phyloP scores from a whole-genome alignment of 768 basidiomycete species.

The Boletus subcaerulescens region DNA sequence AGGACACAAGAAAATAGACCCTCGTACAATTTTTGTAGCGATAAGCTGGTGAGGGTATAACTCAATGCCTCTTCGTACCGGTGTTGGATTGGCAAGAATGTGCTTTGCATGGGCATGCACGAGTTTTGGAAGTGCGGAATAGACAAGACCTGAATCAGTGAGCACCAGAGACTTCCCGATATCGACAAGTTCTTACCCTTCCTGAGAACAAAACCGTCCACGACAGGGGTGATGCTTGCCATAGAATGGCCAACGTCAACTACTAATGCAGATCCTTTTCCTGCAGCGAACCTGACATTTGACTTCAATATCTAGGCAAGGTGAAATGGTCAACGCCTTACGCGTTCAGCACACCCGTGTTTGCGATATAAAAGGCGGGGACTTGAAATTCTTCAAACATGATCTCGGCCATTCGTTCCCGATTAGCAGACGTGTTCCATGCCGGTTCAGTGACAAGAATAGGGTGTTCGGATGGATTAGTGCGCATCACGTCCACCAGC shows the following conservation, averaged over 20 bases:
- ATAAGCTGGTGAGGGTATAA: slow-evolving; percentile 88
- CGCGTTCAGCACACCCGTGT: slow-evolving; percentile 92
- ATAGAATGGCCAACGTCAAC: slow-evolving; percentile 90
- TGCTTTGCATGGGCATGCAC: slow-evolving; percentile 79
- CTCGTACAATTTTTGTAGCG: slow-evolving; percentile 64
- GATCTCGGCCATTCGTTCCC: slow-evolving; percentile 94
- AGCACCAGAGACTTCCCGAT: not conserved
- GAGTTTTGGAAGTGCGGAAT: slow-evolving; percentile 73
- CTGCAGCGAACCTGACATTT: slow-evolving; percentile 79
- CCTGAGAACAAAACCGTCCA: slow-evolving; percentile 95
- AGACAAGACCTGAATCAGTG: slow-evolving; percentile 60
- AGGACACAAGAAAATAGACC: not conserved
- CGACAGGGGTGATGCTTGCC: slow-evolving; percentile 91
- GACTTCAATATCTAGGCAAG: slow-evolving; percentile 10
- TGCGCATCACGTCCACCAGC: slow-evolving; percentile 70
- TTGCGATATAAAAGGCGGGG: slow-evolving; percentile 96
- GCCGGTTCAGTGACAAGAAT: slow-evolving; percentile 91
- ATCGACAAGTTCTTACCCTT: slow-evolving; percentile 57
- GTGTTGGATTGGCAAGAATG: slow-evolving; percentile 50
- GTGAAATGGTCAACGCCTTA: slow-evolving; percentile 37
- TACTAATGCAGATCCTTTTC: slow-evolving; percentile 95
- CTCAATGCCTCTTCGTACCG: slow-evolving; percentile 56
- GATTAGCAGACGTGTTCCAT: slow-evolving; percentile 92
- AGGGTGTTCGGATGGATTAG: slow-evolving; percentile 82
- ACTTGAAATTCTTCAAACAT: slow-evolving; percentile 96